Evolutionary conservation across 352 stramenopile species (phyloP).

Genomic region (Pythium brassicae): DNA sequence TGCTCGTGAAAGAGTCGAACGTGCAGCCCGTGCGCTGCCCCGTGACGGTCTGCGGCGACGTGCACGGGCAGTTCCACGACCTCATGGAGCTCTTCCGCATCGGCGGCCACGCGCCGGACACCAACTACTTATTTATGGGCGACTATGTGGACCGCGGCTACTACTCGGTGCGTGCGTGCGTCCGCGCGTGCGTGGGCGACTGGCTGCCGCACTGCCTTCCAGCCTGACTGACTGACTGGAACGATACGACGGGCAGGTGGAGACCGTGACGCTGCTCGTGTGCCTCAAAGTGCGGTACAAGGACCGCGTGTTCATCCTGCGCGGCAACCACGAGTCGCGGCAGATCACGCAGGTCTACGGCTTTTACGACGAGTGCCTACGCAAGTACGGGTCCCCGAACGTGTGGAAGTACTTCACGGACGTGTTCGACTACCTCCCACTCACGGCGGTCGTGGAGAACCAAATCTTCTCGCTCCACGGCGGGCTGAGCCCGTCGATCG

Average conservation of each 20-base stretch:
- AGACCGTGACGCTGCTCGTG: constrained; percentile 90
- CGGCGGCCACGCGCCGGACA: constrained; percentile 84
- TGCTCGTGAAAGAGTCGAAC: constrained; percentile 97
- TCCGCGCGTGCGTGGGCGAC: neutral
- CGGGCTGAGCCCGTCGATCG: constrained; percentile 84
- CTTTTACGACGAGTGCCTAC: constrained; percentile 98
- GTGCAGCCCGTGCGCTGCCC: constrained; percentile 95
- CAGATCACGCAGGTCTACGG: constrained; percentile 97
- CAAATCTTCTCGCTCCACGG: constrained; percentile 89
- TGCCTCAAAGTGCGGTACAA: constrained; percentile 94
- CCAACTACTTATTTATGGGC: constrained; percentile 99
- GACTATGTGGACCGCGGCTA: constrained; percentile 99
- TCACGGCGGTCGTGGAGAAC: constrained; percentile 95
- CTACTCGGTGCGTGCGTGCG: constrained; percentile 71
- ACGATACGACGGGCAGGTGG: constrained; percentile 52
- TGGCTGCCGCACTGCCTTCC: neutral
- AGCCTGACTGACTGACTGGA: neutral
- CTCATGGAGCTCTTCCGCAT: constrained; percentile 77
- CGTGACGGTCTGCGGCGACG: constrained; percentile 93
- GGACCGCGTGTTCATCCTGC: constrained; percentile 87
- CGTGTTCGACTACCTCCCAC: constrained; percentile 94
- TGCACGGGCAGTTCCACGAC: constrained; percentile 66
- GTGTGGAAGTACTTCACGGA: constrained; percentile 82
- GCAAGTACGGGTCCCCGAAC: constrained; percentile 95
- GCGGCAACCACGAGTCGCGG: constrained; percentile 94